Evolutionary conservation across 805 yeast species (phyloP).

Genomic region (Schwanniomyces occidentalis): DNA sequence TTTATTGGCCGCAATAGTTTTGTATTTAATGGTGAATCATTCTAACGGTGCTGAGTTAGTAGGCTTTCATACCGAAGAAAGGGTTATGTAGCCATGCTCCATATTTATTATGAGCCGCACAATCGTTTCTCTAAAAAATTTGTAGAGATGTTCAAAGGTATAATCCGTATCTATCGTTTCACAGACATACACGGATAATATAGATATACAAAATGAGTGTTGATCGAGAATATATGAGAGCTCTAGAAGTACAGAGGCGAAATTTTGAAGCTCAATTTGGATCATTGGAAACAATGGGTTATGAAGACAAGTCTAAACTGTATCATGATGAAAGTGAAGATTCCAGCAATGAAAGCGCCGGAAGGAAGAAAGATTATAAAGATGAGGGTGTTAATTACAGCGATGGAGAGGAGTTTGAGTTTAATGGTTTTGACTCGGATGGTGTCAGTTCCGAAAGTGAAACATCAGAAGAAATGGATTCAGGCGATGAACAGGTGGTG

Average conservation of each 20-base stretch:
- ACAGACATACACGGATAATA: too few relatives aligned
- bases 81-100: too few relatives aligned
- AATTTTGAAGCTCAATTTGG: conserved; percentile 70
- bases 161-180: too few relatives aligned
- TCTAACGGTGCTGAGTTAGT: too few relatives aligned
- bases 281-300: conserved; percentile 48
- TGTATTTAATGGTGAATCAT: too few relatives aligned
- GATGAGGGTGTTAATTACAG: conserved; percentile 19
- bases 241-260: conserved; percentile 53
- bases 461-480: conserved; percentile 12
- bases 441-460: conserved; percentile 13
- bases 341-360: conserved; percentile 15
- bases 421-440: conserved; percentile 7
- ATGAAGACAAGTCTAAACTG: conserved; percentile 27
- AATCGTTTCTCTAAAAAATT: too few relatives aligned
- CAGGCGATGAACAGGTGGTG: conserved; percentile 13
- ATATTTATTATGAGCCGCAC: too few relatives aligned
- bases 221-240: conserved; percentile 33
- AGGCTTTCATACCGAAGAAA: too few relatives aligned
- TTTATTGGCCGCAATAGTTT: too few relatives aligned
- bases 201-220: conserved; percentile 1
- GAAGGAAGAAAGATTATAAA: too few relatives aligned
- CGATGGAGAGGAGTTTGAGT: conserved; percentile 12
- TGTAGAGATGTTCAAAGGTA: too few relatives aligned
- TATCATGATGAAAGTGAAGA: conserved; percentile 12